Conservation (phyloP, 2,329 filamentous ascomycete genomes). For the Penicillium sclerotiorum region DNA sequence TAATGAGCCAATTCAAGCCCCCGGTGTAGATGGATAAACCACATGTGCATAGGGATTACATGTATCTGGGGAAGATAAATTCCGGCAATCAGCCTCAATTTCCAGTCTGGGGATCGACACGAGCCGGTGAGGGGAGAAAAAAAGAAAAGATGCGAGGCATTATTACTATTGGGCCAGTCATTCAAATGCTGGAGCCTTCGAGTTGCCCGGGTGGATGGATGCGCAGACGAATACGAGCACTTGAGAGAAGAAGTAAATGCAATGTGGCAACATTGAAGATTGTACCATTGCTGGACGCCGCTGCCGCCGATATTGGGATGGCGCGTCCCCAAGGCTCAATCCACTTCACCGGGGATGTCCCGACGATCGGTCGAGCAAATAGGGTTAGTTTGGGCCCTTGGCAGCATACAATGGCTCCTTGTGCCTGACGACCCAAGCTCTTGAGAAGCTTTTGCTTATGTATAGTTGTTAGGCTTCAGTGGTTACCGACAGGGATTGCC, state of each 20-base stretch:
- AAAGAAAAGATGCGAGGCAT: neutral
- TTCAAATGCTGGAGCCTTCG: neutral
- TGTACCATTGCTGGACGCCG: neutral
- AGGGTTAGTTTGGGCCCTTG: slow-evolving; percentile 4
- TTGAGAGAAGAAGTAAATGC: neutral
- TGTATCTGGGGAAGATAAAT: neutral
- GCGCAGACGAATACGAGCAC: neutral
- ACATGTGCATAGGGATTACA: too few species aligned
- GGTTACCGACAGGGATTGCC: neutral
- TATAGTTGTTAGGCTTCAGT: neutral
- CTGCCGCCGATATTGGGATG: slow-evolving; percentile 10
- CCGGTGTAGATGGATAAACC: too few species aligned
- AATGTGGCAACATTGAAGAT: neutral
- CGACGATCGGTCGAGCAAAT: slow-evolving; percentile 7
- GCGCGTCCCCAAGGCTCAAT: neutral
- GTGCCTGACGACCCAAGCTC: slow-evolving; percentile 5
- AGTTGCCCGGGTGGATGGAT: neutral
- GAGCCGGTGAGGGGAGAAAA: neutral
- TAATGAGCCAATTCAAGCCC: too few species aligned
- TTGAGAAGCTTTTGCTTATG: neutral
- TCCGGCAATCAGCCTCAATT: neutral
- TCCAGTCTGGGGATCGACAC: too few species aligned
- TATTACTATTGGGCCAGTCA: neutral
- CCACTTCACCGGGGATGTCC: slow-evolving; percentile 5
- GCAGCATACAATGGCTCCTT: slow-evolving; percentile 7